phyloP scores from a whole-genome alignment of 2,329 filamentous ascomycete genomes.

The Arthrobotrys musiformis region DNA sequence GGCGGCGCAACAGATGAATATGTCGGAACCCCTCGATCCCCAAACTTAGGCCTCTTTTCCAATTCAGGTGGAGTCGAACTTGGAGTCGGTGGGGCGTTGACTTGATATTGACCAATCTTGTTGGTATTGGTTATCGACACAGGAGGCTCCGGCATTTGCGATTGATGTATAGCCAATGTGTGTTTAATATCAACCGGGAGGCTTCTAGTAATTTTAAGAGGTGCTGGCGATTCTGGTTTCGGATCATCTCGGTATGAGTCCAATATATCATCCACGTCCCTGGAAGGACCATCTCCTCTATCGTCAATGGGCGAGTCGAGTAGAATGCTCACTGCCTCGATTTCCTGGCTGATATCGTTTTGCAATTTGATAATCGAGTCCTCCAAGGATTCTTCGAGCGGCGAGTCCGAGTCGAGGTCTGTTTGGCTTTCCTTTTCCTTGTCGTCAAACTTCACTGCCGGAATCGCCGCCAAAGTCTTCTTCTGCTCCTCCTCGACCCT shows the following conservation, averaged over 20 bases:
- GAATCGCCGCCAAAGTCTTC: not conserved
- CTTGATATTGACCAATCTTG: slow-evolving; percentile 44
- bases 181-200: slow-evolving; percentile 48
- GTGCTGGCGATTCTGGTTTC: slow-evolving; percentile 37
- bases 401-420: not conserved
- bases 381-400: slow-evolving; percentile 21
- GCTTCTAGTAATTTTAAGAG: slow-evolving; percentile 48
- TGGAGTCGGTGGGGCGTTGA: slow-evolving; percentile 45
- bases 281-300: not conserved
- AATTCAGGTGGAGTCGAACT: slow-evolving; percentile 46
- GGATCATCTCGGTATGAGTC: slow-evolving; percentile 16
- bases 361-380: slow-evolving; percentile 50
- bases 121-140: slow-evolving; percentile 43
- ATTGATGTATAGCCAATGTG: slow-evolving; percentile 33
- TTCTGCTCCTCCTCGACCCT: slow-evolving; percentile 33
- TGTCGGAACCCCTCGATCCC: slow-evolving; percentile 47
- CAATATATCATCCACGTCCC: slow-evolving; percentile 5
- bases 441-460: slow-evolving; percentile 18
- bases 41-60: slow-evolving; percentile 51
- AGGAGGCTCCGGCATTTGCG: slow-evolving; percentile 29
- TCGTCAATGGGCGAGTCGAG: slow-evolving; percentile 45
- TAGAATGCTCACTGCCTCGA: slow-evolving; percentile 47
- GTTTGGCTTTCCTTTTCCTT: slow-evolving; percentile 48
- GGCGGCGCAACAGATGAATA: slow-evolving; percentile 39
- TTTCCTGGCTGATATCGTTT: slow-evolving; percentile 48